These are phyloP conservation scores for Gnomoniopsis sp. DNA, from an alignment of 2,329 filamentous ascomycete genomes.

Conservation along the genomic window DNA sequence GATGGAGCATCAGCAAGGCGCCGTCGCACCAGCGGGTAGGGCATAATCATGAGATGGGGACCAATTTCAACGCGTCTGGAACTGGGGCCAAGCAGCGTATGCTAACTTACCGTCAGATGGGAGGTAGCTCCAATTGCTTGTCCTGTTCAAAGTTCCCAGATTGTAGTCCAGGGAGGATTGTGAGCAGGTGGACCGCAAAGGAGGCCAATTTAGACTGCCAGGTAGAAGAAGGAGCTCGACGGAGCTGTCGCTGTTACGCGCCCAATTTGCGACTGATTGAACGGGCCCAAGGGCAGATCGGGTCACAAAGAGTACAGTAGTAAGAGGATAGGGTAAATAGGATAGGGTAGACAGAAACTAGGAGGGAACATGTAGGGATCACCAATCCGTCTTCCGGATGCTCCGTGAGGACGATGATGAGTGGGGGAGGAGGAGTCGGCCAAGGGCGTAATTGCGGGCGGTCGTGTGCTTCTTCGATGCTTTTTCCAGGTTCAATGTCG, in stretches of 20 bases:
- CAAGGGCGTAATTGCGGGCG: not conserved
- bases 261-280: not conserved
- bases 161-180: not conserved
- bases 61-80: not conserved
- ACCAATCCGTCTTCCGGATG: not conserved
- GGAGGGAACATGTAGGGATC: not conserved
- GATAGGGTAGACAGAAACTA: not conserved
- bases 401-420: not conserved
- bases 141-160: not conserved
- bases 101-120: not conserved
- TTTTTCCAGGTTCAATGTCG: not conserved
- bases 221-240: too few relatives aligned
- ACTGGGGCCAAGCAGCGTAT: not conserved
- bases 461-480: not conserved
- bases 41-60: not conserved
- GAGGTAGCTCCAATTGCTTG: not conserved
- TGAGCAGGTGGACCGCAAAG: not conserved
- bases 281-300: not conserved
- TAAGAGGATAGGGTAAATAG: not conserved
- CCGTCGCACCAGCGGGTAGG: not conserved
- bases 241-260: too few relatives aligned
- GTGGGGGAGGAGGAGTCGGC: not conserved
- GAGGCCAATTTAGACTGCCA: not conserved
- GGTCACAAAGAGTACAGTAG: not conserved
- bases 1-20: constrained; percentile 11